Base-by-base conservation (phyloP, 495 filamentous ascomycete genomes). In the Hypoxylon lienhwacheense region DNA sequence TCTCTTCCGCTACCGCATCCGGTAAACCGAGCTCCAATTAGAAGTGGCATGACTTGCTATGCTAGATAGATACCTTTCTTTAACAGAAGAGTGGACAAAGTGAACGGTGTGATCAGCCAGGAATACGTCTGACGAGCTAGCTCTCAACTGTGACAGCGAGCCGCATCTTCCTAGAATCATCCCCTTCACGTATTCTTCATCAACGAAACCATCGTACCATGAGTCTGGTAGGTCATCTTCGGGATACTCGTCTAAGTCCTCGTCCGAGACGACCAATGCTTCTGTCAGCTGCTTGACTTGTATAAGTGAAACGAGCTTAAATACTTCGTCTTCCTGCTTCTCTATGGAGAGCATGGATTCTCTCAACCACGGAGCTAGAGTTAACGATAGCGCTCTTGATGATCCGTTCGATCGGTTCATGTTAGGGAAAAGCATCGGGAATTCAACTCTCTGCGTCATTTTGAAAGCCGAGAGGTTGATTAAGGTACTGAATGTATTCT, bases 101-200 rank as follows among this genome's bases (percentile, higher is more conserved):
- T 39, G 35, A 21, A 39, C 35, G 16, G 35, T 39, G 11, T 39
- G 35, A 8, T 39, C 35, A 7, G 35, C 35, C 22, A 39, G 10
- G 5, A 19, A 19, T 39, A 39, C 8, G 14, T 39, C 35, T 8
- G 35, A n/a, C 19, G 35, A 39, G 35, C 35, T 39, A 15, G 35
- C 35, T 22, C 35, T 39, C 35, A 39, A 19, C 8, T 39, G 35
- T 3, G 22, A 19, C 15, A 39, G 19, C 11, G 35, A 39, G 10
- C 35, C 35, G 35, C 35, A 39, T 39, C 35, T 15, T 7, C 35
- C 35, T 22, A 39, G 22, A 22, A 39, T 39, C 35, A 39, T 39
- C 16, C 22, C 35, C 14, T 39, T 39, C 4, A 39, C 35, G 10
- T 39, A 39, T 11, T 39, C 15, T 21, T 39, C 35, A 12, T 39